These are phyloP conservation scores for Xylaria telfairii DNA, from an alignment of 495 filamentous ascomycete genomes.

Conservation along the genomic window DNA sequence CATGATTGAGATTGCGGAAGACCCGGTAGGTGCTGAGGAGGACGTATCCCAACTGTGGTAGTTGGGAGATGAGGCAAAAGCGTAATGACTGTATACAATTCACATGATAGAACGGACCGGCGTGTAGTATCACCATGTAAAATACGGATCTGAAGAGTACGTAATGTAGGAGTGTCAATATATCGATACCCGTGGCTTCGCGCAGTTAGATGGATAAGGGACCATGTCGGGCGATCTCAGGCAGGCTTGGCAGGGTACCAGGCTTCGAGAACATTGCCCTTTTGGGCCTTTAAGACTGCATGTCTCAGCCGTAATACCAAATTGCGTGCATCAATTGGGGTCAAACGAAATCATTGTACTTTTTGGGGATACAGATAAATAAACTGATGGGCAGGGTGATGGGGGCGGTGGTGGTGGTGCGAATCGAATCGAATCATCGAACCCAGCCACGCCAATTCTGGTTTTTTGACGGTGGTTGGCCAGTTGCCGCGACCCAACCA, in stretches of 20 bases:
- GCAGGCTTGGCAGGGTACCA: constrained; percentile 8
- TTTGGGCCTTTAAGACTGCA: not conserved
- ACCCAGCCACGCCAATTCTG: constrained; percentile 26
- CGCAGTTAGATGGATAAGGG: too few relatives aligned
- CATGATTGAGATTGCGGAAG: constrained; percentile 30
- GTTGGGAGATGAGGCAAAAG: not conserved
- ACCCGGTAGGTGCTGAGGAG: constrained; percentile 25
- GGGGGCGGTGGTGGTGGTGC: constrained; percentile 13
- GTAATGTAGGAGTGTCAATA: not conserved
- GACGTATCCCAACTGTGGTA: constrained; percentile 34
- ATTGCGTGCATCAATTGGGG: not conserved
- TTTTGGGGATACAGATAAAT: not conserved
- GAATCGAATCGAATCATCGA: not conserved
- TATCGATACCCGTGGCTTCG: not conserved
- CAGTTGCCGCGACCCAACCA: constrained; percentile 22
- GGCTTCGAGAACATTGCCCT: constrained; percentile 11
- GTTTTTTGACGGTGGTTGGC: constrained; percentile 17
- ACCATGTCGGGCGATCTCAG: not conserved
- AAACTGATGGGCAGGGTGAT: too few relatives aligned
- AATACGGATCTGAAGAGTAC: not conserved
- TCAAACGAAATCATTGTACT: not conserved
- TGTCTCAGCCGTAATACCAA: not conserved
- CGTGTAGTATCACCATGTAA: constrained; percentile 13
- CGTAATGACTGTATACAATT: constrained; percentile 10
- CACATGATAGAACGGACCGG: not conserved